phyloP scores from a whole-genome alignment of 2,329 filamentous ascomycete species.

The Paecilomyces variotii region DNA sequence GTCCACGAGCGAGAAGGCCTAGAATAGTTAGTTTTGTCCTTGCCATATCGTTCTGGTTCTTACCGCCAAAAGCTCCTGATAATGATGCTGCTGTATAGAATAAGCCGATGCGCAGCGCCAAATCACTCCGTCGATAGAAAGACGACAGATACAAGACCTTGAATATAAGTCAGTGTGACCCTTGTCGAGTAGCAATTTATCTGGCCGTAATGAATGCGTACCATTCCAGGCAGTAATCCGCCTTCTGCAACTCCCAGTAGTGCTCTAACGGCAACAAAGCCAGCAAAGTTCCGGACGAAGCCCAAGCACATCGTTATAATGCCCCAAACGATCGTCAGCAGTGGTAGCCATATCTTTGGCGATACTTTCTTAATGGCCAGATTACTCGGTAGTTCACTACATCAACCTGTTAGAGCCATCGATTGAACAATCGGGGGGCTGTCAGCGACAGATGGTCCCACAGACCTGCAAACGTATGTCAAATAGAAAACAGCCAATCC shows the following conservation, averaged over 20 bases:
- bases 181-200: neutral
- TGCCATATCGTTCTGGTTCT: neutral
- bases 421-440: neutral
- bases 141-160: constrained; percentile 57
- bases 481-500: constrained; percentile 59
- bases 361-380: constrained; percentile 55
- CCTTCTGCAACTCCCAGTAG: constrained; percentile 57
- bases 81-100: constrained; percentile 62
- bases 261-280: constrained; percentile 55
- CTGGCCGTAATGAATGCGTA: constrained; percentile 19
- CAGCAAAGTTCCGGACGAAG: constrained; percentile 34
- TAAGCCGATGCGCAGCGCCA: constrained; percentile 56
- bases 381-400: constrained; percentile 56
- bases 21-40: neutral
- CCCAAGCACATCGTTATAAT: constrained; percentile 42
- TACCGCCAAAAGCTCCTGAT: constrained; percentile 56
- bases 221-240: constrained; percentile 59
- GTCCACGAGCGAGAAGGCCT: constrained; percentile 52
- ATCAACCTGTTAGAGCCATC: neutral
- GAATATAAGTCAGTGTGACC: neutral
- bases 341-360: constrained; percentile 53
- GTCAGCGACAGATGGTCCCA: neutral
- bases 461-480: constrained; percentile 48
- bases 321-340: constrained; percentile 51
- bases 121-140: constrained; percentile 53